Evolutionary conservation across 2,329 filamentous ascomycete species (phyloP).

Genomic region (Aspergillus fischeri): DNA sequence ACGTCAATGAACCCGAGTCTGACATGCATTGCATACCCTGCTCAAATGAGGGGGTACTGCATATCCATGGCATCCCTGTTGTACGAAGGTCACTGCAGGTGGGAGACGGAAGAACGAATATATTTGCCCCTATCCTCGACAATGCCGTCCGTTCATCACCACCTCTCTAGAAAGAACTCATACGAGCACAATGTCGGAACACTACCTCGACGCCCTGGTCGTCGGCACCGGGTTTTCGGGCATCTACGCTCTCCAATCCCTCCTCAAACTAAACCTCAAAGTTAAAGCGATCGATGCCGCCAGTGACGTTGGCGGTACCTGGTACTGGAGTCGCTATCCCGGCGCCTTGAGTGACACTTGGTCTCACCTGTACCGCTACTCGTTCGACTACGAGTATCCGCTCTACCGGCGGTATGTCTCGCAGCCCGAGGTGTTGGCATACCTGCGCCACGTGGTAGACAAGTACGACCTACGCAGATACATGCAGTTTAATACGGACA

Average conservation of each 20-base stretch:
- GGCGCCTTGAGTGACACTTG: slow-evolving; percentile 40
- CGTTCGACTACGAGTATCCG: slow-evolving; percentile 20
- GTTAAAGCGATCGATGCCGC: slow-evolving; percentile 39
- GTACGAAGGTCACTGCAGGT: too few relatives aligned
- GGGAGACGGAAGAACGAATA: neutral
- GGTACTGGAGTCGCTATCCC: slow-evolving; percentile 45
- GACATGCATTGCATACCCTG: neutral
- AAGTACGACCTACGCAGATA: slow-evolving; percentile 16
- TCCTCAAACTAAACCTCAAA: slow-evolving; percentile 34
- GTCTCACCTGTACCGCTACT: slow-evolving; percentile 23
- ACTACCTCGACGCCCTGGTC: slow-evolving; percentile 32
- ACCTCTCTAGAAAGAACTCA: neutral
- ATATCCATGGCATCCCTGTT: neutral
- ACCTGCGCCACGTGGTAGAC: slow-evolving; percentile 24
- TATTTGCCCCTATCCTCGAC: neutral
- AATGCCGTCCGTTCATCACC: neutral
- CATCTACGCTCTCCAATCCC: slow-evolving; percentile 32
- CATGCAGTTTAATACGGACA: slow-evolving; percentile 17
- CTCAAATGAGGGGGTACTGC: neutral
- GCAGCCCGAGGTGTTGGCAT: slow-evolving; percentile 25
- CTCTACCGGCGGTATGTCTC: slow-evolving; percentile 4
- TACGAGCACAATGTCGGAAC: neutral
- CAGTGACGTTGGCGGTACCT: slow-evolving; percentile 39
- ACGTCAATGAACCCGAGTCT: neutral
- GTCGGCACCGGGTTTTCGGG: slow-evolving; percentile 41